phyloP scores from a whole-genome alignment of 2,329 filamentous ascomycete genomes.

The Beauveria sp. region DNA sequence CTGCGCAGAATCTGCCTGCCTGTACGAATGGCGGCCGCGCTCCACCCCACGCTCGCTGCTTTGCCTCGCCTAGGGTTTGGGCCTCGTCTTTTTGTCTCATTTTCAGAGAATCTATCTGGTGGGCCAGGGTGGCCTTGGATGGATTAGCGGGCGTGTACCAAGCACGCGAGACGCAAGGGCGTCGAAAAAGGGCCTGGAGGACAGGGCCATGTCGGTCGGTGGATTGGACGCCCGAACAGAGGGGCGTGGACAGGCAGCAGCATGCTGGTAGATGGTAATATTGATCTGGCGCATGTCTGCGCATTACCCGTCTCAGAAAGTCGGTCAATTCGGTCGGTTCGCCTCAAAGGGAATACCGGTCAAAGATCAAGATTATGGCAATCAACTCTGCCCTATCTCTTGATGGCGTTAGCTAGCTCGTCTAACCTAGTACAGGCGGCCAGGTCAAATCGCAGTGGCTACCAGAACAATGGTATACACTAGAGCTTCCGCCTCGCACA shows the following conservation, averaged over 20 bases:
- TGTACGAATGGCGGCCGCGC: neutral
- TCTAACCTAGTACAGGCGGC: neutral
- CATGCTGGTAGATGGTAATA: neutral
- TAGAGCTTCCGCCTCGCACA: neutral
- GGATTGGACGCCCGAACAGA: neutral
- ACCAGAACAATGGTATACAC: constrained; percentile 2
- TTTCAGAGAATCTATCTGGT: neutral
- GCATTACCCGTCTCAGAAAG: neutral
- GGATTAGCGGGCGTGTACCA: neutral
- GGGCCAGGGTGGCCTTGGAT: neutral
- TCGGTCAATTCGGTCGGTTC: neutral
- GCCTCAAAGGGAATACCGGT: neutral
- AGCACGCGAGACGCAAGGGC: neutral
- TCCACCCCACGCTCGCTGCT: neutral
- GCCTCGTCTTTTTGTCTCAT: neutral
- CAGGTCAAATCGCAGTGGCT: neutral
- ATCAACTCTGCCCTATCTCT: neutral
- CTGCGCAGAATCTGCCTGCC: no score
- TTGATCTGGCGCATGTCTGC: neutral
- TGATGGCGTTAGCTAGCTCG: neutral
- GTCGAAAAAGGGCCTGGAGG: neutral
- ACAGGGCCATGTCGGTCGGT: neutral
- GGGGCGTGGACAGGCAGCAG: neutral
- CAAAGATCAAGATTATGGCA: neutral
- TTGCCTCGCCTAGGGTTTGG: neutral